These are phyloP conservation scores for Myxozyma kluyveri DNA, from an alignment of 805 yeast genomes.

Conservation along the genomic window DNA sequence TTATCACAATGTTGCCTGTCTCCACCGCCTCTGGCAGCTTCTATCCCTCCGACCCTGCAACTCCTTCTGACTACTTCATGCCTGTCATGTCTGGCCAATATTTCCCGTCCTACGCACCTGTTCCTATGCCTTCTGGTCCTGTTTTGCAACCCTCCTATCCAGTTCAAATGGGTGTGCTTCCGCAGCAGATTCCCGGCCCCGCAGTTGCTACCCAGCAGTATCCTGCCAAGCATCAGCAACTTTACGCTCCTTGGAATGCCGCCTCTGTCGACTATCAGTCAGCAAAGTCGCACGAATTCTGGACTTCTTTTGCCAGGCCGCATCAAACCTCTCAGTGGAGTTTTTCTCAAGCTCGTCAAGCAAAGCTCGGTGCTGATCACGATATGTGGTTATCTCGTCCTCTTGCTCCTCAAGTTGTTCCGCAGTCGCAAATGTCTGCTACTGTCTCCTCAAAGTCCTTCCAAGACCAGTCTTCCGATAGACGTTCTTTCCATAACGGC, in stretches of 20 bases:
- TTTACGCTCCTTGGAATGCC: background rate
- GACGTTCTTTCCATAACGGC: too few species aligned
- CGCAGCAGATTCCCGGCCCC: background rate
- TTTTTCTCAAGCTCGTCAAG: background rate
- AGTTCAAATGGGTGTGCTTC: background rate
- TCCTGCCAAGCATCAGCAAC: conserved; percentile 5
- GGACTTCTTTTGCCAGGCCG: background rate
- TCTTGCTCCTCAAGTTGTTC: background rate
- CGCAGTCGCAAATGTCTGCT: background rate
- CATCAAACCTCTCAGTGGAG: background rate
- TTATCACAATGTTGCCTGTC: conserved; percentile 10
- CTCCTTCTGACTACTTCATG: conserved; percentile 15
- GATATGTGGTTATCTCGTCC: background rate
- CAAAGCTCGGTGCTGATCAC: background rate
- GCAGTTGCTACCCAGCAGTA: background rate
- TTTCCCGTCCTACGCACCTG: conserved; percentile 7
- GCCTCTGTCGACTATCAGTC: background rate
- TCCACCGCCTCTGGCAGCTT: conserved; percentile 7
- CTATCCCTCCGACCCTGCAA: conserved; percentile 12
- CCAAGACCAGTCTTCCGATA: background rate
- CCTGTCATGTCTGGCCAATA: conserved; percentile 2
- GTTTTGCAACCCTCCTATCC: background rate
- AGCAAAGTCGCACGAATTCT: background rate
- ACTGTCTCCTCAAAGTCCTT: background rate
- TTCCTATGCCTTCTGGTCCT: conserved; percentile 1